A percentile compares a stretch with the other conserved stretches of the same genome.
phyloP scores from a whole-genome alignment of 805 yeast species.

The Wickerhamomyces rabaulensis region DNA sequence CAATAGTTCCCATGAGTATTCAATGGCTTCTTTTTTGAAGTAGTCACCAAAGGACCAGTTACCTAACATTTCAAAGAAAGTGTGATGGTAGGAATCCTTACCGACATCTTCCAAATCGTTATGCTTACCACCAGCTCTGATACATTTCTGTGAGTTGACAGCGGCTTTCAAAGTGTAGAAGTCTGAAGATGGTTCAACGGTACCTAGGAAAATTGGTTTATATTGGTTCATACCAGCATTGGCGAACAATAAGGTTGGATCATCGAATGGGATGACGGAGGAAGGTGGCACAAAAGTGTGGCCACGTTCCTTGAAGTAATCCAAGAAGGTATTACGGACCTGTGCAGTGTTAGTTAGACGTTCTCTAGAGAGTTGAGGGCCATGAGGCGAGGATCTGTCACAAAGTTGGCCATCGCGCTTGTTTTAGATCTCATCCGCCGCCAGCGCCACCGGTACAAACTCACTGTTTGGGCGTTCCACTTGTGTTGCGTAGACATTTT shows the following conservation, averaged over 20 bases:
- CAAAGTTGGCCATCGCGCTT: neutral
- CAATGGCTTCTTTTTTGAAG: conserved; percentile 90
- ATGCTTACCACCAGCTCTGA: conserved; percentile 99
- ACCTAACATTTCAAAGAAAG: conserved; percentile 98
- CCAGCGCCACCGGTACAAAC: conserved; percentile 8
- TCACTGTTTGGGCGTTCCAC: conserved; percentile 25
- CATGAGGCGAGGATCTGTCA: neutral
- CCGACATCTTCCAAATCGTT: conserved; percentile 98
- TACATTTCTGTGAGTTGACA: conserved; percentile 94
- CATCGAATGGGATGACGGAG: conserved; percentile 95
- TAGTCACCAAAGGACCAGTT: conserved; percentile 99
- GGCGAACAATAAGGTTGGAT: conserved; percentile 93
- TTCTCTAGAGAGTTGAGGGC: neutral
- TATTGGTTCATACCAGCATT: conserved; percentile 99
- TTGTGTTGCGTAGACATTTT: conserved; percentile 26
- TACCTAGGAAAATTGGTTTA: conserved; percentile 95
- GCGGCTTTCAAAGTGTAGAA: conserved; percentile 84
- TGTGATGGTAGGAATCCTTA: conserved; percentile 95
- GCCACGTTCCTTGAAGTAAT: conserved; percentile 60
- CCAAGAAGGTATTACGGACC: conserved; percentile 82
- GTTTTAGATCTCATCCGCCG: neutral
- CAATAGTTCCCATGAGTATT: conserved; percentile 85
- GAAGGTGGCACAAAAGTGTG: conserved; percentile 91
- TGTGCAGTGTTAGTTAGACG: conserved; percentile 11
- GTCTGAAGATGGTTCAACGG: conserved; percentile 92